Evolutionary conservation across 148 eudicot genomes (phyloP), one percentile per base, ranked within the genome.

Genomic region (Vaccinium corymbosum): DNA sequence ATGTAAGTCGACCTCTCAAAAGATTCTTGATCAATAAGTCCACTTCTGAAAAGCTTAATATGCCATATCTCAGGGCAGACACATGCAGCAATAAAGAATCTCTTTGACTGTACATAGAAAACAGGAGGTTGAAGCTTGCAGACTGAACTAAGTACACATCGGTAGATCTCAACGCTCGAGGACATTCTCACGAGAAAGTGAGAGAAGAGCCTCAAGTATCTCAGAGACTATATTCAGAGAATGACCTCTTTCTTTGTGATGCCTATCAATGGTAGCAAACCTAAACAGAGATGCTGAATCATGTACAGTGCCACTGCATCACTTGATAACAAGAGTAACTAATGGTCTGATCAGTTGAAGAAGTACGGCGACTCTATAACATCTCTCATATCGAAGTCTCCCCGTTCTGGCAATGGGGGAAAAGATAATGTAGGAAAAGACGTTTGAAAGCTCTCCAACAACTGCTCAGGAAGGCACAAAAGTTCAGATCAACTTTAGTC

Each of bases 381-480:
- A 83, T 93, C 98, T 72, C 81, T 89, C 59, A 94, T 86, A 77
- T 97, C 89, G 49, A 97, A 94, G 87, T 94, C 98, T 82, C 98
- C 99, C 76, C 98, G 89, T 25, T 92, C 94, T 0, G 97, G 99
- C 89, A 97, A 86, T 32, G 95, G 92, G 32, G 99, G 98, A 82
- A 97, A 97, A 12, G 88, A 27, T 81, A 94, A 77, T 13, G 87
- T 46, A 16, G 99, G 99, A 80, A 94, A 97, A n/a, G 97, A 91
- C 82, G 84, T 85, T 85, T 94, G 86, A 86, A 97, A 97, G 82
- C 94, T 88, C 91, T 97, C 94, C 91, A 97, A 62, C 85, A 97
- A 91, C 99, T 97, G 95, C 83, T 56, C 84, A 85, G 56, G 85
- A 76, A 38, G 32, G 62, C 72, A 25, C 35, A 80, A 56, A 50